Base-by-base conservation (phyloP, 2,329 filamentous ascomycete genomes). In the Chrysoporthe puriensis region DNA sequence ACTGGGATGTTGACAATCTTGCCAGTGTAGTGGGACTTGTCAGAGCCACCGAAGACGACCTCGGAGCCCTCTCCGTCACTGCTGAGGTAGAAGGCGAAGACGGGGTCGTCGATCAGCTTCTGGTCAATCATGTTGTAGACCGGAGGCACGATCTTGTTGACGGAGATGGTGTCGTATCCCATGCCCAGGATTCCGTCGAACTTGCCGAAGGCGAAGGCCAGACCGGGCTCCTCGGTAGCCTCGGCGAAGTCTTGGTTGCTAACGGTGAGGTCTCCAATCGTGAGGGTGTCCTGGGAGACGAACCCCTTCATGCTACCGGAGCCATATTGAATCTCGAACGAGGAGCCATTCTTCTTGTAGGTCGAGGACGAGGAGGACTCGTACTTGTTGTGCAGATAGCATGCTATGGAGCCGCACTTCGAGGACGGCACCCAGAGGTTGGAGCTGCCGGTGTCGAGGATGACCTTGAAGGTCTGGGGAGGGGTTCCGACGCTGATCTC, bases 341-440 rank as follows among this genome's bases (percentile, higher is more conserved):
- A 86, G 73, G 91, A 90, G 74, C 96, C 96, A 78, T 99, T 99
- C 86, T 91, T 88, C 89, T 96, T 92, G 88, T 94, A 97, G 61
- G 93, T 92, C 26, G 90, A 95, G 60, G 96, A 99, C 4, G 89
- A 83, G 48, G 90, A 91, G 68, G 94, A 96, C 82, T 98, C 94
- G 84, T 98, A 99, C 84, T 96, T 99, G 81, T 82, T 90, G 86
- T 99, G 96, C 69, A 99, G 89, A 83, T 95, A 99, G 88, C 96
- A 99, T 72, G 96, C 96, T 77, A 99, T 99, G 77, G 94, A 97
- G 77, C 88, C 90, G 81, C 96, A 99, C 77, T 93, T 86, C 67
- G 88, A 85, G 34, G 94, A 97, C 50, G 96, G 96, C 69, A 99
- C 94, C 96, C 96, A 99, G 71, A 99, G 88, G 86, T 99, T 99